phyloP scores from a whole-genome alignment of 495 filamentous ascomycete genomes.

The Xeromyces bisporus region DNA sequence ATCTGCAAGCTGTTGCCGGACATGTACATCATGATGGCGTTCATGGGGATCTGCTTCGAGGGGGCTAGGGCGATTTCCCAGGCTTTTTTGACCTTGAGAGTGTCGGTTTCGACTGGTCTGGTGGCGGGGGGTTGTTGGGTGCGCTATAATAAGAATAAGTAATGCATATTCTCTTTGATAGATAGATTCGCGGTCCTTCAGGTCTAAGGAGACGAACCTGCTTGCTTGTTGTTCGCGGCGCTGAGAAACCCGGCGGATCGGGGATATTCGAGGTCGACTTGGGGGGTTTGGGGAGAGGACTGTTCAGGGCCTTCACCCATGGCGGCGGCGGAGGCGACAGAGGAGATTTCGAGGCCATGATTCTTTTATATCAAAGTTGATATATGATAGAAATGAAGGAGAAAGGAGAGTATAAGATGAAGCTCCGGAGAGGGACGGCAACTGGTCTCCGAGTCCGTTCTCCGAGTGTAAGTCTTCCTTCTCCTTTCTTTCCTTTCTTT shows the following conservation, averaged over 20 bases:
- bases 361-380: background rate
- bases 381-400: conserved; percentile 4
- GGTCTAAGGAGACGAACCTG: background rate
- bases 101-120: conserved; percentile 67
- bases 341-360: conserved; percentile 14
- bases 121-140: conserved; percentile 18
- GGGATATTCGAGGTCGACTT: conserved; percentile 46
- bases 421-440: conserved; percentile 11
- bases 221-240: conserved; percentile 21
- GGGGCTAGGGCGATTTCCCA: conserved; percentile 96
- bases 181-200: background rate
- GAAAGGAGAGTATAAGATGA: too few species aligned
- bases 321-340: conserved; percentile 40
- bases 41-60: conserved; percentile 92
- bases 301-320: conserved; percentile 69
- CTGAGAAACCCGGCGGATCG: conserved; percentile 77
- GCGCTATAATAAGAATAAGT: conserved; percentile 13
- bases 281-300: conserved; percentile 39
- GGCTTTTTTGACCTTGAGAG: conserved; percentile 91
- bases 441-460: conserved; percentile 11
- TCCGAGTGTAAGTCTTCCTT: conserved; percentile 11
- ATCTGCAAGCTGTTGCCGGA: conserved; percentile 96
- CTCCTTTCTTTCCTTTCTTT: conserved; percentile 9
- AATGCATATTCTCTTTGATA: conserved; percentile 3
- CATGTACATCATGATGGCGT: conserved; percentile 99